Conservation (phyloP, 1,284 basidiomycete genomes). For the Xerocomus amazonicus region DNA sequence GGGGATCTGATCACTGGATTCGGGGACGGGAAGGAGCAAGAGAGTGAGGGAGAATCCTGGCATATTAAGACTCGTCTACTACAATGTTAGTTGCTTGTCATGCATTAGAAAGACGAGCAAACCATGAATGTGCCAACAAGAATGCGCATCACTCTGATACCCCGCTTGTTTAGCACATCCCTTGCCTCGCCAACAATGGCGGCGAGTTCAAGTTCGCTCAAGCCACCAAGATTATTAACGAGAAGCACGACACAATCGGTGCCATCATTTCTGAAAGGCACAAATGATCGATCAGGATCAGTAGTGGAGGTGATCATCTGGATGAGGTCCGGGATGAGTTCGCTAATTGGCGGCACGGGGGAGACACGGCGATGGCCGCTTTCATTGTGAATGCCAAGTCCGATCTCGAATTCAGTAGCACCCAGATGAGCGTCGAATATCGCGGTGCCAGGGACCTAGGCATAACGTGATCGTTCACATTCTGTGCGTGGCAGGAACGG, state of each 20-base stretch:
- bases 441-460: slow-evolving; percentile 78
- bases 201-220: slow-evolving; percentile 83
- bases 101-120: slow-evolving; percentile 15
- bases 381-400: slow-evolving; percentile 93
- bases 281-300: slow-evolving; percentile 82
- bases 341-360: slow-evolving; percentile 64
- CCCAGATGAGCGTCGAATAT: slow-evolving; percentile 56
- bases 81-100: slow-evolving; percentile 2
- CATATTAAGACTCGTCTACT: slow-evolving; percentile 87
- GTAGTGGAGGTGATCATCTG: slow-evolving; percentile 68
- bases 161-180: slow-evolving; percentile 50
- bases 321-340: slow-evolving; percentile 72
- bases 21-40: slow-evolving; percentile 65
- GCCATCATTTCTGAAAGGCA: slow-evolving; percentile 70
- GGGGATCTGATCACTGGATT: slow-evolving; percentile 22
- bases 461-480: not conserved
- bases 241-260: slow-evolving; percentile 66
- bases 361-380: slow-evolving; percentile 71
- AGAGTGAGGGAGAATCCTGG: slow-evolving; percentile 91
- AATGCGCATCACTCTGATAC: slow-evolving; percentile 60
- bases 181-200: slow-evolving; percentile 65
- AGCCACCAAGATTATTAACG: slow-evolving; percentile 80
- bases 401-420: slow-evolving; percentile 76
- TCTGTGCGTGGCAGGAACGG: not conserved
- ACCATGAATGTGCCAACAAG: slow-evolving; percentile 85